Base-by-base conservation (phyloP, 768 basidiomycete species). In the Tubosaeta sp. region DNA sequence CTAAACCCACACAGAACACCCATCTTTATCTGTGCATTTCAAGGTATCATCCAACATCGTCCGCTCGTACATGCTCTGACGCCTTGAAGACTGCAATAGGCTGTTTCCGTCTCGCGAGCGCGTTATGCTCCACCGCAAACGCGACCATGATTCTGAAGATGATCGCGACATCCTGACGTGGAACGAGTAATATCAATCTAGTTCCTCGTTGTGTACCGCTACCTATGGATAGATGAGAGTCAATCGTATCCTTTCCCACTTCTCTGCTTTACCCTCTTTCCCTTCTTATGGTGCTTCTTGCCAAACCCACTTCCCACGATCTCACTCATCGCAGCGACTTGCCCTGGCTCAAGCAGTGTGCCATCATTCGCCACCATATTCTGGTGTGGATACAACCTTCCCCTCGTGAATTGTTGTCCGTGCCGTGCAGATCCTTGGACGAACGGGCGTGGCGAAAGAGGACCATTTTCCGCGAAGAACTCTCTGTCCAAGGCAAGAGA, bases 161-260 rank as follows among this genome's bases (percentile, higher is more conserved):
- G 27, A 6, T 27, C 27, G 4, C 27, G 4, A 27, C 4, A 27
- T 27, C 27, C 27, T 27, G 4, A 9, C 27, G 27, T 9, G 27
- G 6, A 27, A 27, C 27, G 27, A 27, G 27, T 30, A 40, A n/a
- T 7, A 12, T 18, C 7, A 21, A 14, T 36, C 6, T 8, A 21
- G 11, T 9, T 27, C 27, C 6, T 27, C 31, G 11, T 34, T 19
- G 2, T 14, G 16, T 3, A 13, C 29, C 31, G 30, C 8, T 18
- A 35, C 13, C 16, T 24, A 25, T 24, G 22, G 21, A 30, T 49
- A 44, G n/a, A 48, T 18, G 27, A 27, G 6, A 27, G 19, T 67
- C 63, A 80, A 66, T 96, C 95, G 60, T 97, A 98, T 21, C 95
- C 95, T 62, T 82, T 87, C 13, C 95, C 95, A 63, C 91, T 93